Evolutionary conservation across 139 green algal species (phyloP).

Genomic region (Picochlorum costavermella): DNA sequence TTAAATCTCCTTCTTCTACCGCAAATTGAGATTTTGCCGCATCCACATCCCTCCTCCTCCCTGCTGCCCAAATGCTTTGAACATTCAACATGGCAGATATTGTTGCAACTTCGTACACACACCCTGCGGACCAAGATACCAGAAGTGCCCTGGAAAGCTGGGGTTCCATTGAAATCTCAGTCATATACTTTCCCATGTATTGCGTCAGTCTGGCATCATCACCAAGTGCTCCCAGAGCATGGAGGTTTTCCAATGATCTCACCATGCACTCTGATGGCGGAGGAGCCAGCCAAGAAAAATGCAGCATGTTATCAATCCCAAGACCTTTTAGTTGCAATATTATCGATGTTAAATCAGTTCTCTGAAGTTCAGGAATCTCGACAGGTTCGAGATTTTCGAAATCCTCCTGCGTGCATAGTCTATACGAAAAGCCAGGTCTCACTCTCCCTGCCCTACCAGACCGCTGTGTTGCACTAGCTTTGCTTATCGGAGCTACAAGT

Average conservation of each 20-base stretch:
- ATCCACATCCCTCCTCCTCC: constrained; percentile 78
- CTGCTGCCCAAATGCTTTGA: constrained; percentile 66
- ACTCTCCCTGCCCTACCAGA: constrained; percentile 82
- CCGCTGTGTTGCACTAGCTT: constrained; percentile 75
- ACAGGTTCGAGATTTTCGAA: constrained; percentile 30
- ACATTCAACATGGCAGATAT: constrained; percentile 89
- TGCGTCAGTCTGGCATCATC: constrained; percentile 20
- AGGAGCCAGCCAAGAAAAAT: constrained; percentile 96
- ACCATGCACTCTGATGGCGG: constrained; percentile 72
- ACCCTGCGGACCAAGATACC: constrained; percentile 54
- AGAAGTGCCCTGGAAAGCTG: constrained; percentile 85
- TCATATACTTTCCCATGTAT: constrained; percentile 63
- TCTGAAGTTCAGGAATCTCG: constrained; percentile 91
- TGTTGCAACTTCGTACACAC: constrained; percentile 69
- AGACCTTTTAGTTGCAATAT: constrained; percentile 79
- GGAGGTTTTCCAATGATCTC: constrained; percentile 78
- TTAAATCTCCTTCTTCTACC: constrained; percentile 93
- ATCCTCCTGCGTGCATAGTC: constrained; percentile 70
- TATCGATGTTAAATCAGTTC: constrained; percentile 75
- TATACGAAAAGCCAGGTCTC: constrained; percentile 70
- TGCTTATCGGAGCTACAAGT: constrained; percentile 55
- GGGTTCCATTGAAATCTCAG: constrained; percentile 95
- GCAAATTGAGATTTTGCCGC: constrained; percentile 87
- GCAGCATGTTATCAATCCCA: constrained; percentile 88
- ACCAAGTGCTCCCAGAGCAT: constrained; percentile 81